Percentiles rank a stretch among this genome's conserved stretches.
phyloP scores from a whole-genome alignment of 2,329 filamentous ascomycete species.

The Ceratocystis harringtonii region DNA sequence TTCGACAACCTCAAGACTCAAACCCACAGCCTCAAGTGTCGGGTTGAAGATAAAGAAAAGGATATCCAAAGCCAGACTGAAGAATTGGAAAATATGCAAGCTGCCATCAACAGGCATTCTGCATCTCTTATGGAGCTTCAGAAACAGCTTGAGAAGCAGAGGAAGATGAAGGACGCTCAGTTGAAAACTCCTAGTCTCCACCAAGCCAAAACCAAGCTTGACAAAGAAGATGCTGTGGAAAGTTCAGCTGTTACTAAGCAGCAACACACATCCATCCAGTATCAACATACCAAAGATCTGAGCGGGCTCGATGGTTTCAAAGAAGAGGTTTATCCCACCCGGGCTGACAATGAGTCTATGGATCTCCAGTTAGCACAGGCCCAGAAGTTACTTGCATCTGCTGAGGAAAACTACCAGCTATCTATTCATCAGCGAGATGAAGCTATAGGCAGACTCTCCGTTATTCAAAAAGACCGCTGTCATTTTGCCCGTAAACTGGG shows the following conservation, averaged over 20 bases:
- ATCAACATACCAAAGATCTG: not conserved
- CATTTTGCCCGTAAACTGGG: not conserved
- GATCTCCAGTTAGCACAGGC: not conserved
- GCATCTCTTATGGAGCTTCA: not conserved
- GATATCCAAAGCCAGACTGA: not conserved
- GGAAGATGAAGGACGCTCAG: not conserved
- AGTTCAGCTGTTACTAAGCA: not conserved
- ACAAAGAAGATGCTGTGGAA: not conserved
- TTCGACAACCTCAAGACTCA: not conserved
- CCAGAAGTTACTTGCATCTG: not conserved
- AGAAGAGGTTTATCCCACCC: not conserved
- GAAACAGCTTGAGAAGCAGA: not conserved
- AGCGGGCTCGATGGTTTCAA: not conserved
- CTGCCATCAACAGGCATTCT: not conserved
- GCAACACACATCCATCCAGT: not conserved
- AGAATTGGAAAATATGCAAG: not conserved
- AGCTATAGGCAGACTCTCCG: not conserved
- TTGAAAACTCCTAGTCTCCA: not conserved
- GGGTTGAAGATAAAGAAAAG: not conserved
- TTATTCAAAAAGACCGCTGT: not conserved
- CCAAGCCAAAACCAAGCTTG: not conserved
- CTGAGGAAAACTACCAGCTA: not conserved
- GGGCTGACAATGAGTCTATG: not conserved
- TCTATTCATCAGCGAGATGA: not conserved
- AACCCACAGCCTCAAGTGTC: not conserved